phyloP scores from a whole-genome alignment of 495 filamentous ascomycete species.

The Penicillium psychrofluorescens region DNA sequence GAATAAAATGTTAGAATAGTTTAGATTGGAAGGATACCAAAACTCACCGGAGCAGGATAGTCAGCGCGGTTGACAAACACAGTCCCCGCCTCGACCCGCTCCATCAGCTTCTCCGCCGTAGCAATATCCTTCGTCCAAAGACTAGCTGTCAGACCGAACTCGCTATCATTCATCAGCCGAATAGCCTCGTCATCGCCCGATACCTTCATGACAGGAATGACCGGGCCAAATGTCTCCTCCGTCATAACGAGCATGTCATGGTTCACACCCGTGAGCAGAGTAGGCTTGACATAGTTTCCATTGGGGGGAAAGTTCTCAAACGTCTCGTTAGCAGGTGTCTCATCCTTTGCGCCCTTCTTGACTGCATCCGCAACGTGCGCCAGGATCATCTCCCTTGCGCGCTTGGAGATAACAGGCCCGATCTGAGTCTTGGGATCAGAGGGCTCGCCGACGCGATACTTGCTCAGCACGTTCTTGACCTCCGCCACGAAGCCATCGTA shows the following conservation, averaged over 20 bases:
- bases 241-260: constrained; percentile 83
- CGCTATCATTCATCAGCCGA: constrained; percentile 79
- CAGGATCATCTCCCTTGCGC: constrained; percentile 62
- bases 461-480: constrained; percentile 71
- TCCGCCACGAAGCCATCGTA: constrained; percentile 74
- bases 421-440: constrained; percentile 67
- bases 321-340: constrained; percentile 68
- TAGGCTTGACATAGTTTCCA: constrained; percentile 81
- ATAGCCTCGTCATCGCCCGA: constrained; percentile 72
- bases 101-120: constrained; percentile 64
- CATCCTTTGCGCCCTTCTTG: constrained; percentile 71
- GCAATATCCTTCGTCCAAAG: constrained; percentile 88
- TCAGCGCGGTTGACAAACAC: constrained; percentile 92
- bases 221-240: constrained; percentile 90
- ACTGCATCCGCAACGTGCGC: constrained; percentile 75
- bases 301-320: constrained; percentile 59
- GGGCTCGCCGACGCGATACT: constrained; percentile 81
- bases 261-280: constrained; percentile 67
- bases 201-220: constrained; percentile 87
- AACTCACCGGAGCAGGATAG: constrained; percentile 76
- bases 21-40: background rate
- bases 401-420: constrained; percentile 78
- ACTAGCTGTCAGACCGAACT: constrained; percentile 86
- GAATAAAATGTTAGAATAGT: constrained; percentile 1
- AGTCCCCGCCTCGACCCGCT: constrained; percentile 84